phyloP scores from a whole-genome alignment of 2,329 filamentous ascomycete genomes.

The Clarireedia sp. region DNA sequence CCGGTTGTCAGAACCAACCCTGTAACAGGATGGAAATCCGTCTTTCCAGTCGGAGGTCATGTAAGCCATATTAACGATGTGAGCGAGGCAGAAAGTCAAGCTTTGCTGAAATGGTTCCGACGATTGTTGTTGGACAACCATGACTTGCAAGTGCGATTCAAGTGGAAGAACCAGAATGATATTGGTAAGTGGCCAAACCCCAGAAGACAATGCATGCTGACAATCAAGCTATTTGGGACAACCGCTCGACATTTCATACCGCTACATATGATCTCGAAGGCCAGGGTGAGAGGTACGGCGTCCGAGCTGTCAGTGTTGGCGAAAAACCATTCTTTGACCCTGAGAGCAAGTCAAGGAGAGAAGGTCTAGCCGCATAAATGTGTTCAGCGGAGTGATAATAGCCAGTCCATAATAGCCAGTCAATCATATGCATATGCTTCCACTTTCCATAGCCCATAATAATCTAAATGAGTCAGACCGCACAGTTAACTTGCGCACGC shows the following conservation, averaged over 20 bases:
- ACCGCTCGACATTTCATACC: constrained; percentile 44
- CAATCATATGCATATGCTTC: background rate
- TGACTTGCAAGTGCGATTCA: constrained; percentile 43
- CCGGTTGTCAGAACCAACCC: constrained; percentile 50
- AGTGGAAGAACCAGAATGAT: constrained; percentile 31
- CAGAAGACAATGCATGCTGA: background rate
- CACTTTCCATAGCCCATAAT: background rate
- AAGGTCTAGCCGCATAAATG: constrained; percentile 28
- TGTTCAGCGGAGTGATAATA: background rate
- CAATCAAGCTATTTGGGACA: constrained; percentile 46
- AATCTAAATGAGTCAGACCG: background rate
- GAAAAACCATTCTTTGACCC: constrained; percentile 44
- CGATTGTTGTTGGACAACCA: constrained; percentile 46
- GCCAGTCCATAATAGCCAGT: background rate
- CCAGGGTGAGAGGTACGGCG: constrained; percentile 38
- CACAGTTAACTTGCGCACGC: too few species aligned
- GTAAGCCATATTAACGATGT: constrained; percentile 44
- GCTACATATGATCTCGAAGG: constrained; percentile 46
- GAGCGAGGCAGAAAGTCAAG: constrained; percentile 39
- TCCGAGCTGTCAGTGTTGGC: constrained; percentile 42
- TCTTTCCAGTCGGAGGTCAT: constrained; percentile 46
- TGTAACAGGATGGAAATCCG: constrained; percentile 48
- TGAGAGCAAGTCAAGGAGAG: constrained; percentile 35
- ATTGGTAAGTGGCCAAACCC: constrained; percentile 11
- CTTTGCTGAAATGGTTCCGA: constrained; percentile 45